Percentiles rank a stretch among this genome's conserved stretches.
phyloP scores from a whole-genome alignment of 2,329 filamentous ascomycete species.

The Cytospora mali region DNA sequence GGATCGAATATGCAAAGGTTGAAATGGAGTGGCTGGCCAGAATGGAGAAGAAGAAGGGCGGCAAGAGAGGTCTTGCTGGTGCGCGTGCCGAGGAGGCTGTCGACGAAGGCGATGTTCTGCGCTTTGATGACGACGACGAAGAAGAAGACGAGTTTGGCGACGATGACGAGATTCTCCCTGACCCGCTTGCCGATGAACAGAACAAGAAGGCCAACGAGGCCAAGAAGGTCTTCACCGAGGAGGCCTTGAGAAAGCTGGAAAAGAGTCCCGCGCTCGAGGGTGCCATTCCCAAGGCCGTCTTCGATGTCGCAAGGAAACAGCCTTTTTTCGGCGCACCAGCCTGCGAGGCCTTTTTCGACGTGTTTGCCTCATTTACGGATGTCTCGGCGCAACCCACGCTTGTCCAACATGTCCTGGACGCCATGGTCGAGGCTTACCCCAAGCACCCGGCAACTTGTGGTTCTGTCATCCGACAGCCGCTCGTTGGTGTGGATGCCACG shows the following conservation, averaged over 20 bases:
- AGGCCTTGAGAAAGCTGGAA: slow-evolving; percentile 56
- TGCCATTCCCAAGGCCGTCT: slow-evolving; percentile 92
- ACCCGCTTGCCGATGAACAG: slow-evolving; percentile 44
- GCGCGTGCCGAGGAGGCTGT: slow-evolving; percentile 37
- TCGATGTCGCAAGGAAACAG: slow-evolving; percentile 82
- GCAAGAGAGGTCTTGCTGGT: slow-evolving; percentile 43
- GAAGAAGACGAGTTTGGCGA: slow-evolving; percentile 48
- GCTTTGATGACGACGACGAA: slow-evolving; percentile 53
- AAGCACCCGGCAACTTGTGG: slow-evolving; percentile 64
- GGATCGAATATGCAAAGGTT: slow-evolving; percentile 86
- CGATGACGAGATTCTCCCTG: slow-evolving; percentile 47
- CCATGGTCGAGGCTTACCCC: slow-evolving; percentile 62
- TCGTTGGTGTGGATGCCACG: slow-evolving; percentile 64
- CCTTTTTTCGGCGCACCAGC: slow-evolving; percentile 67
- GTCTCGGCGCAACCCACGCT: slow-evolving; percentile 68
- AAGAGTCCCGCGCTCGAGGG: slow-evolving; percentile 84
- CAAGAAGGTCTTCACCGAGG: slow-evolving; percentile 51
- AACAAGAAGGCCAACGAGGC: slow-evolving; percentile 35
- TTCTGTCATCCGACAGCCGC: slow-evolving; percentile 71
- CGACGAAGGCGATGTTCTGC: slow-evolving; percentile 48
- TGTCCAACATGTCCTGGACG: slow-evolving; percentile 71
- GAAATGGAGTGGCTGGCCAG: slow-evolving; percentile 92
- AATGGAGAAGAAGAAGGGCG: slow-evolving; percentile 71
- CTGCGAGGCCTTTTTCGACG: slow-evolving; percentile 77
- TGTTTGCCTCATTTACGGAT: slow-evolving; percentile 71